Conservation (phyloP, 2,329 filamentous ascomycete species). For the Arthrobotrys megalospora region DNA sequence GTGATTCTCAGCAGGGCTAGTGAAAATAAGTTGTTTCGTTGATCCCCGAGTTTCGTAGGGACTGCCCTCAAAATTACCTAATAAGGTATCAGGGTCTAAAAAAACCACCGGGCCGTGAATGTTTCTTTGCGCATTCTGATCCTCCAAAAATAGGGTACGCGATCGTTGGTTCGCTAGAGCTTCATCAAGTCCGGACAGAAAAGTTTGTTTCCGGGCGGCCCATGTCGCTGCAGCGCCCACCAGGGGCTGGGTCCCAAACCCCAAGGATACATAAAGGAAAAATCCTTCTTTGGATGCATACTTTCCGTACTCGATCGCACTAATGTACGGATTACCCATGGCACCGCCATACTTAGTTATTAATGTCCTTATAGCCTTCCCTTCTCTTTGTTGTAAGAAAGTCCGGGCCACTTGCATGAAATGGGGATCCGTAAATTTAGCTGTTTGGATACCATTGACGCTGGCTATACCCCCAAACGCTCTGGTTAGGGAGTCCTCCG, state of each 20-base stretch:
- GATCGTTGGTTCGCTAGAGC: too few species aligned
- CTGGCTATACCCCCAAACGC: background rate
- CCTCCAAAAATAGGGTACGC: too few species aligned
- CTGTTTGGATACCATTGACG: background rate
- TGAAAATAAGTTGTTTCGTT: background rate
- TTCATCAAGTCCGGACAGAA: too few species aligned
- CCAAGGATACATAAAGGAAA: background rate
- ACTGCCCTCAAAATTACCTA: too few species aligned
- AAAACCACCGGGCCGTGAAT: too few species aligned
- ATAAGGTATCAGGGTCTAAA: too few species aligned
- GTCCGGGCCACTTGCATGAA: background rate
- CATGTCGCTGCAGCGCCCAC: too few species aligned
- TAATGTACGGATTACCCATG: background rate
- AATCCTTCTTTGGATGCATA: background rate
- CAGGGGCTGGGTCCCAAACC: too few species aligned
- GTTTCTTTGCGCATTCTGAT: too few species aligned
- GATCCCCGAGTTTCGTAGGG: background rate
- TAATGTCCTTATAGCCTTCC: background rate
- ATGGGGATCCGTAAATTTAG: too few species aligned
- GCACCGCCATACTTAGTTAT: background rate
- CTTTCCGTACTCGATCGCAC: background rate
- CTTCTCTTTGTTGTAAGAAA: background rate
- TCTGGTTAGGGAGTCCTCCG: background rate
- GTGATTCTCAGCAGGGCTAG: background rate
- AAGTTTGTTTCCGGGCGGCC: too few species aligned